Evolutionary conservation across 2,329 filamentous ascomycete genomes (phyloP), one percentile per base, ranked within the genome.

Genomic region (Aspergillus brasiliensis): DNA sequence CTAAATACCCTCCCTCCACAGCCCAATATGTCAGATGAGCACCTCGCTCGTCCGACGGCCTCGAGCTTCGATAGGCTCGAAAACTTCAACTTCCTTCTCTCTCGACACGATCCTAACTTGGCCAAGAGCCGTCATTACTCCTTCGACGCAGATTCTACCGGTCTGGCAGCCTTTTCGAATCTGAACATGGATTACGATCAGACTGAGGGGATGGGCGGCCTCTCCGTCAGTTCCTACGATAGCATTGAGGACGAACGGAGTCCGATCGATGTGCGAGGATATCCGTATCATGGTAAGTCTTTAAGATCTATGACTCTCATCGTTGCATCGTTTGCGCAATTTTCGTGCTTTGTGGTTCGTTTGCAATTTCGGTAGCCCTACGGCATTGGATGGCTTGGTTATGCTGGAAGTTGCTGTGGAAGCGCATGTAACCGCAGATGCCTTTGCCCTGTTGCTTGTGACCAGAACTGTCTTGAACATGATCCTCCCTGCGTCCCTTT

Each of bases 171-270:
- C 28, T 67, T 72, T 47, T 61, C 69, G 60, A 73, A 71, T 56
- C 61, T 71, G 61, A 72, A 69, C 55, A 74, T 77, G 72, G 73
- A 77, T 56, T 77, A 76, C 58, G 75, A 77, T 53, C 75, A 75
- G 56, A 77, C 75, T 2, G 75, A 77, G 57, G 75, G 75, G 53
- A 71, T 77, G 69, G 75, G 75, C 31, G 75, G 75, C 21, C 61
- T 77, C 10, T 77, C 75, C 28, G 75, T 77, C 66, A 77, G 75
- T 62, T 77, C 75, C 34, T 77, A 77, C 62, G 75, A 77, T 51
- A 77, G 74, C 59, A 71, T 77, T 60, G 75, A 77, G 17, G 75
- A 77, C 62, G 75, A 77, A 44, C 74, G 73, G 60, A 71, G 63
- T 53, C 71, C 74, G 21, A 67, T 77, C 57, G 75, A 77, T 69